Conservation (phyloP, 805 yeast genomes). For the Candida berthetii region DNA sequence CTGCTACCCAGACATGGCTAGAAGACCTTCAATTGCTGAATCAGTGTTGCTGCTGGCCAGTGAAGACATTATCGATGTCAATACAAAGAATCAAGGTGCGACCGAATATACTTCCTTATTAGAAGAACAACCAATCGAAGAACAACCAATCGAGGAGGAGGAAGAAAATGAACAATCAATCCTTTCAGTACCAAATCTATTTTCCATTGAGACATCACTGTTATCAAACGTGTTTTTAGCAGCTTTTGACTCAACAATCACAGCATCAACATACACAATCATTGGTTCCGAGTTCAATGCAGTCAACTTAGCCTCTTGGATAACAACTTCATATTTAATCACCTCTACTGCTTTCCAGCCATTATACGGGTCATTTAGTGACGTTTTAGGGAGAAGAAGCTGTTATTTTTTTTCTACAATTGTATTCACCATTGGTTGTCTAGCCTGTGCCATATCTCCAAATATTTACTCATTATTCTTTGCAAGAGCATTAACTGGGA, state of each 20-base stretch:
- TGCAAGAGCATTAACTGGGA: conserved; percentile 31
- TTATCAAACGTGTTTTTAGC: conserved; percentile 34
- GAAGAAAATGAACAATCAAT: conserved; percentile 5
- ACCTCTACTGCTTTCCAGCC: conserved; percentile 37
- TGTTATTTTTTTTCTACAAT: conserved; percentile 29
- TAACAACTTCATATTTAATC: conserved; percentile 33
- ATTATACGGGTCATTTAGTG: conserved; percentile 32
- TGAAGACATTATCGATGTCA: conserved; percentile 9
- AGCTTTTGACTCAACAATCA: conserved; percentile 42
- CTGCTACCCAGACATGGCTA: too few relatives aligned
- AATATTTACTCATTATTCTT: conserved; percentile 23
- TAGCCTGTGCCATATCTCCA: conserved; percentile 27
- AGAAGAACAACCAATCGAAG: conserved; percentile 1
- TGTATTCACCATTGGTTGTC: conserved; percentile 27
- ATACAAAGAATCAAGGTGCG: background rate
- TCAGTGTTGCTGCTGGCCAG: conserved; percentile 9
- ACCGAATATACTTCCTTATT: conserved; percentile 1
- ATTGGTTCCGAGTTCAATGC: conserved; percentile 36
- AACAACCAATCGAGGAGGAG: conserved; percentile 2
- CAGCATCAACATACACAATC: conserved; percentile 41
- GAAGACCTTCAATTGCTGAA: conserved; percentile 6
- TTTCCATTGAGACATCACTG: conserved; percentile 27
- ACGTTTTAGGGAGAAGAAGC: conserved; percentile 28
- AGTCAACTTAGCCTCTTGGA: conserved; percentile 31
- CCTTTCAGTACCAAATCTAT: conserved; percentile 15